Base-by-base conservation (phyloP, 1,284 basidiomycete species). In the Trichosporon sp. region DNA sequence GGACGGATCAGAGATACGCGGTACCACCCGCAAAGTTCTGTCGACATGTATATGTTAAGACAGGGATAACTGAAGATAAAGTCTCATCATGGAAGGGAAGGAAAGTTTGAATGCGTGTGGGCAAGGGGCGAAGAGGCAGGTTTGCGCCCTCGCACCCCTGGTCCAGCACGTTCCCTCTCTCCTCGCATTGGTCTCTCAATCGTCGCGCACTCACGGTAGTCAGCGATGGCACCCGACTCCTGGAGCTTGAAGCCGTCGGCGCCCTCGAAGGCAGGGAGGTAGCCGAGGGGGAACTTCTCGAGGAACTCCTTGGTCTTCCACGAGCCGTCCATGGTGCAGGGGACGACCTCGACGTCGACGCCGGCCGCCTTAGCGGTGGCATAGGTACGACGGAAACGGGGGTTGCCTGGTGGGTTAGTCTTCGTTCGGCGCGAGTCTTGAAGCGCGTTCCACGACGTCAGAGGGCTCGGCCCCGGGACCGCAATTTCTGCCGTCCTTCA, bases 231-330 rank as follows among this genome's bases (percentile, higher is more conserved):
- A 71, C 85, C 83, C 68, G 87, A 86, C 87, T 97, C 95, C 77
- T 89, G 88, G 72, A 98, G 85, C 86, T 93, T 89, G 67, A 79
- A 75, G 71, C 93, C 94, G 81, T 96, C 89, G 56, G 86, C 83
- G 65, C 86, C 85, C 82, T 94, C 91, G 69, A 92, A 88, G 42
- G 90, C 90, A 53, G 96, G 95, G 76, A 95, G 88, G 86, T 92
- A 92, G 72, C 91, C 92, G 74, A 88, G 86, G 58, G 91, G 90
- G 85, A 93, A 94, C 83, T 93, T 93, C 74, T 86, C 79, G 66
- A 90, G 83, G 85, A 90, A 94, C 71, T 91, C 91, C 74, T 88
- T 88, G 81, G 89, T 90, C 87, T 95, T 94, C 76, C 75, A 81
- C 38, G 76, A 73, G 67, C 72, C 73, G 64, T 73, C 74, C 70